phyloP scores from a whole-genome alignment of 1,284 basidiomycete genomes.

The Boletus semigastroideus region DNA sequence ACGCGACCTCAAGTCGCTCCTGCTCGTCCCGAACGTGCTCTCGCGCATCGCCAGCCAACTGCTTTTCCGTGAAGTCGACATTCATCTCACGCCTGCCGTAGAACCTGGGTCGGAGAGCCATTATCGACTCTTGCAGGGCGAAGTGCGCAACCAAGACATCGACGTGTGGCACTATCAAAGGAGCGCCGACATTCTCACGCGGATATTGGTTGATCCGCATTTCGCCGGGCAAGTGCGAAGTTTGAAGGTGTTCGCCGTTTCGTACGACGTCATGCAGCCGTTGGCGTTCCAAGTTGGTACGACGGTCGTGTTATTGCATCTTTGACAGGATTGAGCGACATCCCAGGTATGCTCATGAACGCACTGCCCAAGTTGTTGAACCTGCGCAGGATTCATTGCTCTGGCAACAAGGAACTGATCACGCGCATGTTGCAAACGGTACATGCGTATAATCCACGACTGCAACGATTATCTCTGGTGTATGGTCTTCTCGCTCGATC shows the following conservation, averaged over 20 bases:
- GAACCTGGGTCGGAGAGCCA: slow-evolving; percentile 32
- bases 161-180: slow-evolving; percentile 57
- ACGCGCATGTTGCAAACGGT: slow-evolving; percentile 51
- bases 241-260: slow-evolving; percentile 56
- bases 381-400: slow-evolving; percentile 58
- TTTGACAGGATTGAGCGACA: not conserved
- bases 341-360: slow-evolving; percentile 63
- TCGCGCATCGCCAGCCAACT: slow-evolving; percentile 68
- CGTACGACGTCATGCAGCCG: slow-evolving; percentile 45
- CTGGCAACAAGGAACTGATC: slow-evolving; percentile 56
- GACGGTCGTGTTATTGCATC: slow-evolving; percentile 7
- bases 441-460: slow-evolving; percentile 48
- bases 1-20: slow-evolving; percentile 62
- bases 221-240: slow-evolving; percentile 61
- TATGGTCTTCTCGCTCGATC: slow-evolving; percentile 26
- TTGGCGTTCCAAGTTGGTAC: slow-evolving; percentile 65
- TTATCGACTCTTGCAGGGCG: slow-evolving; percentile 5
- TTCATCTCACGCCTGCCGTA: slow-evolving; percentile 42
- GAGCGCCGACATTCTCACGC: slow-evolving; percentile 69
- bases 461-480: slow-evolving; percentile 57
- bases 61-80: slow-evolving; percentile 61
- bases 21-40: slow-evolving; percentile 63
- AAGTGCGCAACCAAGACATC: slow-evolving; percentile 27
- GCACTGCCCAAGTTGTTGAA: slow-evolving; percentile 61
- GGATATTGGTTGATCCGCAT: slow-evolving; percentile 57